Conservation (phyloP, 2,329 filamentous ascomycete species). For the Penicillium corylophilum region DNA sequence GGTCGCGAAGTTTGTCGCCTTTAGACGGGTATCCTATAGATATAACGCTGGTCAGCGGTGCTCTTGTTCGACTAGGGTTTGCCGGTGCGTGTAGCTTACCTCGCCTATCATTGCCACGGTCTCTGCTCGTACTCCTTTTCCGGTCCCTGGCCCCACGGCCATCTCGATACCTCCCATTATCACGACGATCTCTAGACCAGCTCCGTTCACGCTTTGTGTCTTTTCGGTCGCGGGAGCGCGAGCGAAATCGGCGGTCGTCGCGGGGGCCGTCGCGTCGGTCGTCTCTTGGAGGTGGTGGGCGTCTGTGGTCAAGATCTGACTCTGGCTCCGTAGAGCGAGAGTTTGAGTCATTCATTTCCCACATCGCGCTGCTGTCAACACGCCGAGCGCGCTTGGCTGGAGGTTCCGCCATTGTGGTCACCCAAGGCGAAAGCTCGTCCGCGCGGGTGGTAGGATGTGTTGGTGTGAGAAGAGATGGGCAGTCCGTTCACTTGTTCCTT, state of each 20-base stretch:
- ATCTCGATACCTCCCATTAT: slow-evolving; percentile 37
- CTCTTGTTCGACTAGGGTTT: background rate
- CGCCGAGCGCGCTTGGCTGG: slow-evolving; percentile 52
- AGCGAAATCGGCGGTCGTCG: slow-evolving; percentile 43
- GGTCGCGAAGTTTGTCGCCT: slow-evolving; percentile 36
- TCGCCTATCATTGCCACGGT: slow-evolving; percentile 40
- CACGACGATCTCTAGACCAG: slow-evolving; percentile 44
- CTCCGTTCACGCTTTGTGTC: slow-evolving; percentile 45
- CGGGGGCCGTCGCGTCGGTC: slow-evolving; percentile 39
- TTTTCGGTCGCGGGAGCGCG: slow-evolving; percentile 39
- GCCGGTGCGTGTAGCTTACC: slow-evolving; percentile 28
- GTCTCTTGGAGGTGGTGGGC: slow-evolving; percentile 37
- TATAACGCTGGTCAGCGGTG: background rate
- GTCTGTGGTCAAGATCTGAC: slow-evolving; percentile 38
- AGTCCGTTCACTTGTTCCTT: background rate
- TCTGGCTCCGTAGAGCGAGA: slow-evolving; percentile 29
- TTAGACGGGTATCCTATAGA: slow-evolving; percentile 30
- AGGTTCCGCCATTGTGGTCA: slow-evolving; percentile 51
- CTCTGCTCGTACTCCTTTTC: slow-evolving; percentile 40
- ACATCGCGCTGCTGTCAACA: slow-evolving; percentile 61
- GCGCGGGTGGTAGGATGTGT: slow-evolving; percentile 4
- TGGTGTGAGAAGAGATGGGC: background rate
- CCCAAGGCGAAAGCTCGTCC: slow-evolving; percentile 10
- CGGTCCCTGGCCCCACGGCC: slow-evolving; percentile 40
- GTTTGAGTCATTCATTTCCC: slow-evolving; percentile 50